Base-by-base conservation (phyloP, 257 asterid genomes). In the Nicotiana paniculata region DNA sequence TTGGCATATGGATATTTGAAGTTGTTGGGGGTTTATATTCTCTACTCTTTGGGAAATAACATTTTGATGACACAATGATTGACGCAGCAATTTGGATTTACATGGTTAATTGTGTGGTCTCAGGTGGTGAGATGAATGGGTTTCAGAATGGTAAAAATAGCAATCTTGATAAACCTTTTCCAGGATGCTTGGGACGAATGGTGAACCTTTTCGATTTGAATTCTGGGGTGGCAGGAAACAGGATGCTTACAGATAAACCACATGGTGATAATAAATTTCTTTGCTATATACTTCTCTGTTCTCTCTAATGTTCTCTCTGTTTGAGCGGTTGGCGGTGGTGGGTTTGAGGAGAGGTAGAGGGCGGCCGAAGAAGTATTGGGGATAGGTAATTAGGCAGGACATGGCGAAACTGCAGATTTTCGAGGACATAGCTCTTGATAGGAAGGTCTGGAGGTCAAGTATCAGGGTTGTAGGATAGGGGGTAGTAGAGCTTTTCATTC, bases 131-230 rank as follows among this genome's bases (percentile, higher is more conserved):
- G 89, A 94, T 96, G 99, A 93, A 88, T 89, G 93, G 90, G 33
- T 61, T 91, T 85, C 90, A 88, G 80, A 85, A 83, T 83, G 89
- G 85, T 17, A 85, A 89, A 84, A 85, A 28, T 82, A 63, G 66
- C 84, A 87, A 81, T 82, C 84, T 86, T 85, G 97, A 91, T 86
- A 88, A 87, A 81, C 85, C 92, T 30, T 80, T 90, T 83, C 94
- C 97, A 39, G 97, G 98, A 84, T 93, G 98, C 89, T 85, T 94
- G 93, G 99, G 99, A 84, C 91, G 93, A 86, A 90, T 92, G 98
- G 98, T 93, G 86, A 94, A 94, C 88, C 90, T 96, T 88, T 94
- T 94, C 32, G 99, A 96, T 83, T 80, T 91, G 93, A 90, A 90
- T 85, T 86, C 85, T 39, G 96, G 95, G 83, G 89, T 84, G 58